Base-by-base conservation (phyloP, 129 eudicot genomes). In the Flaveria linearis region DNA sequence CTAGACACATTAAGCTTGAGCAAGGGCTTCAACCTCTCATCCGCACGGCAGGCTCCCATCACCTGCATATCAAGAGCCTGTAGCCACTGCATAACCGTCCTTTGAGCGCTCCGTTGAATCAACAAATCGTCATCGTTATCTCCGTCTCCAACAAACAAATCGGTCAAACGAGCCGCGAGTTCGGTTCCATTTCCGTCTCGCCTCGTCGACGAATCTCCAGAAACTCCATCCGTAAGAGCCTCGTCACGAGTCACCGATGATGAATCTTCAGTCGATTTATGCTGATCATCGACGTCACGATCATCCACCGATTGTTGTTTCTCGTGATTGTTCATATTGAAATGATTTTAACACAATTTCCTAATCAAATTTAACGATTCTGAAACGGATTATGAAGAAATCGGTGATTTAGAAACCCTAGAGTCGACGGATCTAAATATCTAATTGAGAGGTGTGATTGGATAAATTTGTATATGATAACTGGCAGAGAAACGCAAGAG, bases 31-130 rank as follows among this genome's bases (percentile, higher is more conserved):
- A 94, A 67, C 74, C 97, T 83, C 88, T 94, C 99, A 76, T 91
- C 97, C 3, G 87, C 89, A 17, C 99, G 96, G 72, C 99, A 94
- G 7, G 99, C 99, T 25, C 99, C 99, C 85, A 87, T 84, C 36
- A 86, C 93, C 71, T 94, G 99, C 90, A 87, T 66, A 87, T 94
- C 93, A 76, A 94, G 82, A 6, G 99, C 97, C 72, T 79, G 85
- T 46, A 94, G 60, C 96, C 96, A 94, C 67, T 80, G 88, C 78
- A 91, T 22, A 81, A 91, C 84, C 55, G 77, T 81, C 12, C 82
- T 91, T 36, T 85, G 67, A 64, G 66, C 41, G 80, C 82, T 79
- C 26, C 82, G 78, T 76, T 84, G 87, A 61, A 88, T 76, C 83
- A 86, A 68, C 78, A 93, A 78, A 88, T 90, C 96, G 12, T 81